Conservation (phyloP, 495 filamentous ascomycete genomes). For the Aspergillus affinis region DNA sequence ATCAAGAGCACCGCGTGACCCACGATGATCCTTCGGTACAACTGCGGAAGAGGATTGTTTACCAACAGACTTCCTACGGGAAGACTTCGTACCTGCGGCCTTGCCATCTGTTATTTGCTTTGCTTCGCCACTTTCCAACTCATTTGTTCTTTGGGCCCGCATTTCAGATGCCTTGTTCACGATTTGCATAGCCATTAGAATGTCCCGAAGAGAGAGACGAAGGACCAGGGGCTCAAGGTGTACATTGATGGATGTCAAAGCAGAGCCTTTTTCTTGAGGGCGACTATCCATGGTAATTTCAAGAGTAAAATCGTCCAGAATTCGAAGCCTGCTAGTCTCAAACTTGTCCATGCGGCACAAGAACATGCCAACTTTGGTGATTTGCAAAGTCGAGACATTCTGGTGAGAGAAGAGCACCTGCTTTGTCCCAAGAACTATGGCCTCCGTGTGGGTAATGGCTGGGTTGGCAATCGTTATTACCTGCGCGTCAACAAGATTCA, state of each 20-base stretch:
- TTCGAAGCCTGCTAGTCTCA: slow-evolving; percentile 79
- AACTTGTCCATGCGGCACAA: slow-evolving; percentile 97
- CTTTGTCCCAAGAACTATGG: slow-evolving; percentile 92
- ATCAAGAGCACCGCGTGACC: slow-evolving; percentile 34
- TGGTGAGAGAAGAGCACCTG: slow-evolving; percentile 91
- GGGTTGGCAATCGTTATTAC: slow-evolving; percentile 96
- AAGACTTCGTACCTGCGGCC: slow-evolving; percentile 45
- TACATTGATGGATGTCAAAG: slow-evolving; percentile 74
- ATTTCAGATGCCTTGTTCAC: slow-evolving; percentile 90
- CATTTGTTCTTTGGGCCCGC: slow-evolving; percentile 50
- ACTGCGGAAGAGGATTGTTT: slow-evolving; percentile 59
- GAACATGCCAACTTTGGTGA: slow-evolving; percentile 95
- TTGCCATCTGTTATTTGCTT: slow-evolving; percentile 70
- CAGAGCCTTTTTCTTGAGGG: slow-evolving; percentile 61
- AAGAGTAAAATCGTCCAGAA: slow-evolving; percentile 93
- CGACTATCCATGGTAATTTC: slow-evolving; percentile 84
- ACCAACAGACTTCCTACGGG: slow-evolving; percentile 59
- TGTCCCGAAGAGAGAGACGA: slow-evolving; percentile 87
- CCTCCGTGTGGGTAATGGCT: slow-evolving; percentile 82
- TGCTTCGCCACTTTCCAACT: slow-evolving; percentile 51
- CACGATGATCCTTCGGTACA: slow-evolving; percentile 41
- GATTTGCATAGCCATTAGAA: slow-evolving; percentile 90
- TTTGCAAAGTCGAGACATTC: slow-evolving; percentile 87
- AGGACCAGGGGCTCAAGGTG: slow-evolving; percentile 93
- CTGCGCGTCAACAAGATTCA: slow-evolving; percentile 94